Evolutionary conservation across 768 basidiomycete genomes (phyloP).

Genomic region (Xanthoconium stramineum): DNA sequence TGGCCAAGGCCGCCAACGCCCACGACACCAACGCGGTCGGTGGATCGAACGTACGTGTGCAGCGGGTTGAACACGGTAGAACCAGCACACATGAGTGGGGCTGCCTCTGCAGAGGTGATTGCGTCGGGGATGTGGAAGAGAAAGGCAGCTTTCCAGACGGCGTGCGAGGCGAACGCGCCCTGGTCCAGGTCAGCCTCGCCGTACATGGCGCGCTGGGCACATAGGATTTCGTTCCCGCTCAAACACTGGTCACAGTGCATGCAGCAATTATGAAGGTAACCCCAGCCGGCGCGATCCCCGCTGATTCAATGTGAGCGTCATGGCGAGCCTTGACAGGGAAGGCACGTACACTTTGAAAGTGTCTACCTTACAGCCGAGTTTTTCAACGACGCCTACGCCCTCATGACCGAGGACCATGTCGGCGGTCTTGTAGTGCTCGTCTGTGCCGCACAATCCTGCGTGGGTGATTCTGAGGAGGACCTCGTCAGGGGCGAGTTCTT

Average conservation of each 20-base stretch:
- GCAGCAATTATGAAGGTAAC: constrained; percentile 32
- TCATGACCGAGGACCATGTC: constrained; percentile 42
- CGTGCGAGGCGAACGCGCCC: constrained; percentile 35
- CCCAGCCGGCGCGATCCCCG: constrained; percentile 38
- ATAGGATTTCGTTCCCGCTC: constrained; percentile 31
- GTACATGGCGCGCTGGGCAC: constrained; percentile 24
- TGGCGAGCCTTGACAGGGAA: background rate
- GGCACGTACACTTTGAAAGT: constrained; percentile 33
- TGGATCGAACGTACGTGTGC: constrained; percentile 23
- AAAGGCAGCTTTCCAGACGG: constrained; percentile 33
- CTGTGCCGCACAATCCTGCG: constrained; percentile 38
- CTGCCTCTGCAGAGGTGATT: constrained; percentile 29
- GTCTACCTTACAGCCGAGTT: constrained; percentile 30
- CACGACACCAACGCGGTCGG: constrained; percentile 34
- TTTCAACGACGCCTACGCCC: constrained; percentile 34
- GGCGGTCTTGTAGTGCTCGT: constrained; percentile 30
- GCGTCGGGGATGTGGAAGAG: constrained; percentile 34
- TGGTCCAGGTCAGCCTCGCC: constrained; percentile 27
- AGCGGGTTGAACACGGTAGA: constrained; percentile 32
- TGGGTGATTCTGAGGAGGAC: constrained; percentile 34
- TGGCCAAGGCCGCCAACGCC: constrained; percentile 39
- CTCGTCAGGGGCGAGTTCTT: constrained; percentile 23
- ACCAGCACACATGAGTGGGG: constrained; percentile 38
- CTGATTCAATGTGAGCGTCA: constrained; percentile 9
- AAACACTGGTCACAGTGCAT: constrained; percentile 33